Evolutionary conservation across 306 rosid genomes (phyloP).

Genomic region (Pyrus betulifolia): DNA sequence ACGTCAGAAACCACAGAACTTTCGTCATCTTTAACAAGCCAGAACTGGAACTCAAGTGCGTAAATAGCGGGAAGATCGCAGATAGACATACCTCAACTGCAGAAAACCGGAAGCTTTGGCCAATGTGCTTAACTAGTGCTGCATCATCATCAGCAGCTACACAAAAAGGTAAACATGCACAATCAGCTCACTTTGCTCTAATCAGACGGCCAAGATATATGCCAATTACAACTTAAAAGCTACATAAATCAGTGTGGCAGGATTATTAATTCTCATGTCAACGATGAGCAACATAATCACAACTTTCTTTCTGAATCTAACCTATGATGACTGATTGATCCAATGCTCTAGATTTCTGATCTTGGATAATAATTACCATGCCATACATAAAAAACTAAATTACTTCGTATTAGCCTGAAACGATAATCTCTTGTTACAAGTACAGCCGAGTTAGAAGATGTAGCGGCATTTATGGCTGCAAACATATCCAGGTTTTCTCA

Average conservation of each 20-base stretch:
- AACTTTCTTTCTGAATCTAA: not conserved
- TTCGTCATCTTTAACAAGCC: not conserved
- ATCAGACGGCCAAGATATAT: not conserved
- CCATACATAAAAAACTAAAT: not conserved
- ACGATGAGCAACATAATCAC: not conserved
- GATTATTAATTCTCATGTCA: not conserved
- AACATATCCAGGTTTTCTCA: not conserved
- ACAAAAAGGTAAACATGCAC: conserved; percentile 11
- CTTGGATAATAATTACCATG: not conserved
- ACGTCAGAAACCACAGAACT: not conserved
- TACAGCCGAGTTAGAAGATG: not conserved
- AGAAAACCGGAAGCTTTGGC: conserved; percentile 87
- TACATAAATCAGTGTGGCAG: not conserved
- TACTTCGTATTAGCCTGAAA: not conserved
- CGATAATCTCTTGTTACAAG: not conserved
- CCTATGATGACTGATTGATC: not conserved
- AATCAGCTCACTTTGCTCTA: conserved; percentile 17
- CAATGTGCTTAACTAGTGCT: conserved; percentile 63
- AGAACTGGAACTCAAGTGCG: conserved; percentile 6
- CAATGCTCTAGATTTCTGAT: not conserved
- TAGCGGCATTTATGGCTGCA: not conserved
- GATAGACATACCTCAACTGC: conserved; percentile 53
- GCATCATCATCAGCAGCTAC: conserved; percentile 84
- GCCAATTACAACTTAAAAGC: not conserved
- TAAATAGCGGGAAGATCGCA: not conserved